Base-by-base conservation (phyloP, 441 rosid species). In the Adansonia grandidieri region DNA sequence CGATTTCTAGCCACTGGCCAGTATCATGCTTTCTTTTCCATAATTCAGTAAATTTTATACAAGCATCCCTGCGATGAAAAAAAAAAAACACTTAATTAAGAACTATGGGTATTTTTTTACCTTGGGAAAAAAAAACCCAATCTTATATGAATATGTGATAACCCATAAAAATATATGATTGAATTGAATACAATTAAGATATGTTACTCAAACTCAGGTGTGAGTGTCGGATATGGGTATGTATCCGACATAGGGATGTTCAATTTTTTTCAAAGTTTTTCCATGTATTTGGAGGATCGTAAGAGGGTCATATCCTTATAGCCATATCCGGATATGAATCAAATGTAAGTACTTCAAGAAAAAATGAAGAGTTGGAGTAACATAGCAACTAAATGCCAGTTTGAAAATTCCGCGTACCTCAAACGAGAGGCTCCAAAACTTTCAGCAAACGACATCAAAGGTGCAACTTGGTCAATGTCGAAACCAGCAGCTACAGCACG, bases 401-500 rank as follows among this genome's bases (percentile, higher is more conserved):
- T 54, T 60, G 66, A 51, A 79, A 42, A 54, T 77, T 62, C 65
- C 72, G 76, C 89, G 83, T 83, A 92, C 99, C 82, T 92, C 82
- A 97, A 82, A 80, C 99, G 98, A 14, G 86, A 75, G 82, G 98
- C 98, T 82, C 98, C 98, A 77, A 94, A 96, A 78, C 87, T 87
- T 85, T 89, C 94, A 66, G 97, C 88, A 83, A 96, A 96, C 56
- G 91, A 89, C 77, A 90, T 86, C 81, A 96, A 76, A 76, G 95
- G 89, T 10, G 86, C 73, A 92, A 96, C 86, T 78, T 87, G 86
- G 79, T 92, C 96, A 87, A 90, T 81, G 61, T 92, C 96, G 78
- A 92, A 96, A 87, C 98, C 94, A 84, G 99, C 99, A 84, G 98
- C 99, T 32, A 85, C 93, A 84, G 99, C 98, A 81, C 98, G 96